Percentiles rank a stretch among this genome's conserved stretches.
Conservation (phyloP, 257 asterid genomes). For the Plectranthus barbatus region DNA sequence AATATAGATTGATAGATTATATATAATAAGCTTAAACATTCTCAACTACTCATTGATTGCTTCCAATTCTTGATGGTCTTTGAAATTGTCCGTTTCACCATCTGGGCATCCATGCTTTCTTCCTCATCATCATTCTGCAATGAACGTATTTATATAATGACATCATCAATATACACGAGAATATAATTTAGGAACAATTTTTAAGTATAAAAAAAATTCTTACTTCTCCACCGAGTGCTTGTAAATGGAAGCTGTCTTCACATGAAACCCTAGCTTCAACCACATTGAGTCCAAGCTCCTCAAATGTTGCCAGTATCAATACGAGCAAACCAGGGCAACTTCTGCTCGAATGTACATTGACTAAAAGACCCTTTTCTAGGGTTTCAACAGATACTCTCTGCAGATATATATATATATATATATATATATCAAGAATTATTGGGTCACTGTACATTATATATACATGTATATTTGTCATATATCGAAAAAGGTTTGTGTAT, state of each 20-base stretch:
- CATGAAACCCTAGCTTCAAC: conserved; percentile 94
- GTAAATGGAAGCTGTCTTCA: conserved; percentile 53
- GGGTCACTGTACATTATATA: neutral
- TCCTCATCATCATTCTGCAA: conserved; percentile 59
- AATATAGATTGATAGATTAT: neutral
- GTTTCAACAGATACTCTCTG: conserved; percentile 76
- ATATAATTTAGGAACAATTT: too few species aligned
- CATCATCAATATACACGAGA: neutral
- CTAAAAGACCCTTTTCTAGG: conserved; percentile 75
- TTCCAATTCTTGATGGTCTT: conserved; percentile 75
- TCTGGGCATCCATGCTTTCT: conserved; percentile 40
- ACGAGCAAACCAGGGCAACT: conserved; percentile 77
- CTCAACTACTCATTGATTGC: conserved; percentile 23
- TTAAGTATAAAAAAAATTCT: neutral
- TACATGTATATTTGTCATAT: neutral
- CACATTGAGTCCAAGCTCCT: conserved; percentile 66
- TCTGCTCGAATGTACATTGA: conserved; percentile 50
- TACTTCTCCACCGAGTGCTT: conserved; percentile 85
- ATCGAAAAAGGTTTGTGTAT: neutral
- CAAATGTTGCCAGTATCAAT: conserved; percentile 59
- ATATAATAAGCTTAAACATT: neutral
- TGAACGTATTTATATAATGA: neutral
- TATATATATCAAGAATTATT: neutral
- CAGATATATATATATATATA: neutral
- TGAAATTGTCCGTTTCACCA: conserved; percentile 54